These are phyloP conservation scores for Daldinia concentrica DNA, from an alignment of 495 filamentous ascomycete species.

Conservation along the genomic window DNA sequence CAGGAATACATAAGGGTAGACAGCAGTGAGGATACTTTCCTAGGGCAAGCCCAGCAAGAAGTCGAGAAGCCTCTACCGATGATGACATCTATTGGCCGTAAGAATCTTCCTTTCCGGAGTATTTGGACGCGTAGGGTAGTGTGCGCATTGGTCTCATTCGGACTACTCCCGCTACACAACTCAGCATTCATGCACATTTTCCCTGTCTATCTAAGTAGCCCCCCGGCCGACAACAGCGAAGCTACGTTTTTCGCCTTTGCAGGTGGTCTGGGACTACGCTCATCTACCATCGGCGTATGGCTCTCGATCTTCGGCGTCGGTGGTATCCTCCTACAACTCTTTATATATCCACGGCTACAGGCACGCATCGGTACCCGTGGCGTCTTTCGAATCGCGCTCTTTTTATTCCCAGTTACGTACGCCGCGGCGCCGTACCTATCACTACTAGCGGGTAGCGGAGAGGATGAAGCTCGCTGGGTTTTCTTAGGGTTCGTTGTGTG, in stretches of 20 bases:
- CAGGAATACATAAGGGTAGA: constrained; percentile 32
- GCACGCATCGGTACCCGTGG: constrained; percentile 68
- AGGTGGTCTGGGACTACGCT: constrained; percentile 76
- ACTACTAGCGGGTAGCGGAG: constrained; percentile 57
- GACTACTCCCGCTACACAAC: constrained; percentile 75
- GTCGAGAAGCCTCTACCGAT: constrained; percentile 43
- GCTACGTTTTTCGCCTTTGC: constrained; percentile 69
- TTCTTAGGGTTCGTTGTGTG: constrained; percentile 70
- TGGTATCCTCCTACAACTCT: constrained; percentile 73
- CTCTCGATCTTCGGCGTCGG: constrained; percentile 75
- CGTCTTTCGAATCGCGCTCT: constrained; percentile 66
- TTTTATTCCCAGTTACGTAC: constrained; percentile 74
- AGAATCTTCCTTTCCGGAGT: constrained; percentile 60
- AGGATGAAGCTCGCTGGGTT: constrained; percentile 49
- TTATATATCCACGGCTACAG: constrained; percentile 72
- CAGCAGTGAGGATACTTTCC: constrained; percentile 28
- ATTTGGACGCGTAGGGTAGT: constrained; percentile 72
- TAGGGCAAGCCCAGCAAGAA: constrained; percentile 39
- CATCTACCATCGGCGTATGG: constrained; percentile 72
- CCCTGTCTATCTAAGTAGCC: constrained; percentile 75
- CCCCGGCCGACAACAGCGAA: constrained; percentile 61
- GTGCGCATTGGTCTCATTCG: constrained; percentile 69
- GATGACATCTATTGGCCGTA: constrained; percentile 33
- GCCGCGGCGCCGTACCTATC: constrained; percentile 72
- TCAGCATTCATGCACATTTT: constrained; percentile 79